phyloP scores from a whole-genome alignment of 129 eudicot species.

The Chrysanthemum makinoi region DNA sequence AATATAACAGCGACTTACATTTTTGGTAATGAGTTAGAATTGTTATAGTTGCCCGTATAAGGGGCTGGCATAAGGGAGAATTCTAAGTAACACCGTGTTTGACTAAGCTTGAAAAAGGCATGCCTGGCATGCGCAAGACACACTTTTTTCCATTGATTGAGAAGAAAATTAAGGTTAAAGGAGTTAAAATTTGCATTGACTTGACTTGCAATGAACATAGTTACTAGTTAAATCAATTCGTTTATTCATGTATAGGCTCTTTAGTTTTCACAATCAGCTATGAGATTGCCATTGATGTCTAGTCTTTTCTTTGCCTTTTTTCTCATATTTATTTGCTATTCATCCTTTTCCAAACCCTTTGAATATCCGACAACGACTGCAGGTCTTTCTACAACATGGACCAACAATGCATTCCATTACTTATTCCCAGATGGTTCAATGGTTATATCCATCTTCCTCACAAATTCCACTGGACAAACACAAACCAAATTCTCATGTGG shows the following conservation, averaged over 20 bases:
- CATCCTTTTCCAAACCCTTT: background rate
- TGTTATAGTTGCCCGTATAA: too few relatives aligned
- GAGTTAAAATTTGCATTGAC: background rate
- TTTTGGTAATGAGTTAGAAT: too few relatives aligned
- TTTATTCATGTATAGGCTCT: background rate
- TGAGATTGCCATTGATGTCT: slow-evolving; percentile 3
- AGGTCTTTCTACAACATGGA: slow-evolving; percentile 23
- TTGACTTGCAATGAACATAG: background rate
- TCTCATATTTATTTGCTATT: slow-evolving; percentile 8
- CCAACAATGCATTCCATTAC: background rate
- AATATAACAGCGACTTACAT: too few relatives aligned
- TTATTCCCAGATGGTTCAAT: background rate
- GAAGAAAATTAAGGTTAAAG: background rate
- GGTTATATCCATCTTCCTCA: slow-evolving; percentile 24
- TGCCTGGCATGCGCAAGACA: too few relatives aligned
- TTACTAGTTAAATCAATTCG: background rate
- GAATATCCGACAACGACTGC: background rate
- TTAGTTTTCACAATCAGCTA: background rate
- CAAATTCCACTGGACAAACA: background rate
- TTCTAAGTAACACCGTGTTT: too few relatives aligned
- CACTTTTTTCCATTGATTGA: too few relatives aligned
- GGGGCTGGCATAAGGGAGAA: too few relatives aligned
- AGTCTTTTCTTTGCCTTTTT: background rate
- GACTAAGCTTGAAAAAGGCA: too few relatives aligned
- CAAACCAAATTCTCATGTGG: slow-evolving; percentile 15